Evolutionary conservation across 2,329 filamentous ascomycete genomes (phyloP).

Genomic region (Xylariaceae sp.): DNA sequence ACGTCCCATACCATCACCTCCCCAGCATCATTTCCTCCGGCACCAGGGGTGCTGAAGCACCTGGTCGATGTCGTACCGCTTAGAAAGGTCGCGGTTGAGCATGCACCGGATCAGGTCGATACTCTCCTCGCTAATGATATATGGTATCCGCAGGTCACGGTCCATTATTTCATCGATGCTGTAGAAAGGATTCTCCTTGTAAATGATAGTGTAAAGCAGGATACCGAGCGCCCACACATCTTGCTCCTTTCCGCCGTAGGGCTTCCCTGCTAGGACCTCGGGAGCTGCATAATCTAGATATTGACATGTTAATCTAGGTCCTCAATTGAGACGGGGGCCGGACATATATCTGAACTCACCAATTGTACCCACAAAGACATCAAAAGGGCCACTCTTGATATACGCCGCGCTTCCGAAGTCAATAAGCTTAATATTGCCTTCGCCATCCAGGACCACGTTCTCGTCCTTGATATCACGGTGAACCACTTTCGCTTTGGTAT

Average conservation of each 20-base stretch:
- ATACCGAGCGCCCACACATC: slow-evolving; percentile 98
- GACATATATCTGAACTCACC: slow-evolving; percentile 53
- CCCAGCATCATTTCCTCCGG: slow-evolving; percentile 25
- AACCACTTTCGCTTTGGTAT: slow-evolving; percentile 85
- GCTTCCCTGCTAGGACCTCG: slow-evolving; percentile 89
- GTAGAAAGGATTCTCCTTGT: slow-evolving; percentile 99
- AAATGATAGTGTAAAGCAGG: slow-evolving; percentile 95
- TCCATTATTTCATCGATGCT: slow-evolving; percentile 99
- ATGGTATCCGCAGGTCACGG: slow-evolving; percentile 87
- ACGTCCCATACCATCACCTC: not conserved
- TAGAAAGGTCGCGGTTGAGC: slow-evolving; percentile 83
- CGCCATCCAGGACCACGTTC: slow-evolving; percentile 92
- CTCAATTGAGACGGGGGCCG: not conserved
- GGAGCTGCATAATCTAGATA: slow-evolving; percentile 87
- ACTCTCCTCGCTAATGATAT: slow-evolving; percentile 82
- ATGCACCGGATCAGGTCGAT: slow-evolving; percentile 88
- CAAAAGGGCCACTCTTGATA: slow-evolving; percentile 96
- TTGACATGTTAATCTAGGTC: slow-evolving; percentile 12
- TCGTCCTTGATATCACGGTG: slow-evolving; percentile 99
- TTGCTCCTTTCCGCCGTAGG: slow-evolving; percentile 93
- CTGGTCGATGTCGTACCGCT: slow-evolving; percentile 78
- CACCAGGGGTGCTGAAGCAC: slow-evolving; percentile 91
- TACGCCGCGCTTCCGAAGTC: slow-evolving; percentile 98
- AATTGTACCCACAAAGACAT: slow-evolving; percentile 98
- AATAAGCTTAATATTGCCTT: slow-evolving; percentile 93